Percentiles rank a stretch among this genome's conserved stretches.
These are phyloP conservation scores for Backusella circina DNA, from an alignment of 192 early-diverging fungal species.

Conservation along the genomic window DNA sequence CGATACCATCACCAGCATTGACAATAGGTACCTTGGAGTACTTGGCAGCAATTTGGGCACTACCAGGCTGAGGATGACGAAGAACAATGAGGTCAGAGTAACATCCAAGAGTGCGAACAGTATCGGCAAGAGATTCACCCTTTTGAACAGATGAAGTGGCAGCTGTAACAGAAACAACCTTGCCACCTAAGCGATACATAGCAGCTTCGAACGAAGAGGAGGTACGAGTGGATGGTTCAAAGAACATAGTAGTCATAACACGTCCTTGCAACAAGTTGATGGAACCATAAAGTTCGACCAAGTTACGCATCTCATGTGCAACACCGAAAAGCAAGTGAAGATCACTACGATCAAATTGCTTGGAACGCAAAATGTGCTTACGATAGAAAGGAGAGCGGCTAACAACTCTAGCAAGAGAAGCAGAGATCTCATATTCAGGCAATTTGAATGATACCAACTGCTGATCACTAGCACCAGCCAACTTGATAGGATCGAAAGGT, in stretches of 20 bases:
- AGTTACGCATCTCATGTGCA: constrained; percentile 94
- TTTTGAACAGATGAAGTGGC: constrained; percentile 88
- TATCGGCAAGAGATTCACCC: constrained; percentile 93
- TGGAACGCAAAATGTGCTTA: constrained; percentile 89
- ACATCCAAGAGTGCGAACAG: constrained; percentile 87
- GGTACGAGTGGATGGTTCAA: constrained; percentile 94
- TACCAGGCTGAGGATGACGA: constrained; percentile 89
- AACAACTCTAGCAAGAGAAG: constrained; percentile 47
- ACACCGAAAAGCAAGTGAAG: constrained; percentile 93
- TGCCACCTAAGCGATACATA: constrained; percentile 90
- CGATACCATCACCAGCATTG: constrained; percentile 95
- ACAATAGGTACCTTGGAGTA: constrained; percentile 90
- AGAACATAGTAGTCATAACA: constrained; percentile 94
- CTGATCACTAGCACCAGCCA: constrained; percentile 21
- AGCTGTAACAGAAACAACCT: constrained; percentile 80
- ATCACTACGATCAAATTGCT: constrained; percentile 91
- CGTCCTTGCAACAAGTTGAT: constrained; percentile 87
- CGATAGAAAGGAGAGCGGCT: constrained; percentile 83
- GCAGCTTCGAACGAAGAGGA: constrained; percentile 92
- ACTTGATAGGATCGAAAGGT: constrained; percentile 18
- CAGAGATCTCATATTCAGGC: constrained; percentile 27
- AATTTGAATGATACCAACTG: constrained; percentile 6
- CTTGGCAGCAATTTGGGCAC: constrained; percentile 78
- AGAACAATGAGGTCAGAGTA: constrained; percentile 92
- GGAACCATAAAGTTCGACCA: constrained; percentile 86